Evolutionary conservation across 164 flowering plant genomes (phyloP).

Genomic region (Cinnamomum chago): DNA sequence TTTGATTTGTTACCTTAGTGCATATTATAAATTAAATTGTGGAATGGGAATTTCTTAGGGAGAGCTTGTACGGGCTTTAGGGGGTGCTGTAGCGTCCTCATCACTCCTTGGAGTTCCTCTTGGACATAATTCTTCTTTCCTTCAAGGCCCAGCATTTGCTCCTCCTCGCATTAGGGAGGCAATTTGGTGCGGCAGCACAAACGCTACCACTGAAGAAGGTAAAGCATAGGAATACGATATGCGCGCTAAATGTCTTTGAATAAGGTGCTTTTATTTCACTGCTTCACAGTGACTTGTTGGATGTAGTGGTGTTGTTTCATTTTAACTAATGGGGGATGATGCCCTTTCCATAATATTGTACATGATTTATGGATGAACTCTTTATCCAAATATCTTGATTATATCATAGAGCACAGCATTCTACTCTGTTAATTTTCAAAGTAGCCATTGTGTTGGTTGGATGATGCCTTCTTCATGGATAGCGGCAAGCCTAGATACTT

Average conservation of each 20-base stretch:
- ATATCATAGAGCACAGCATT: too few relatives aligned
- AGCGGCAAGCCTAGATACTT: too few relatives aligned
- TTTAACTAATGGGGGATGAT: too few relatives aligned
- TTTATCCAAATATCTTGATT: too few relatives aligned
- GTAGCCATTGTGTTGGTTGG: too few relatives aligned
- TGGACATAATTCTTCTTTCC: slow-evolving; percentile 96
- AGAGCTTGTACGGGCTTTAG: slow-evolving; percentile 84
- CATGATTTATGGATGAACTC: too few relatives aligned
- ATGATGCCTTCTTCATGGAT: too few relatives aligned
- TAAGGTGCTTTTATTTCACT: too few relatives aligned
- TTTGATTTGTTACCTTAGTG: background rate
- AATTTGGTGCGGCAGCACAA: slow-evolving; percentile 98
- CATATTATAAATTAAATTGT: background rate
- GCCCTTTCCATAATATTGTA: background rate
- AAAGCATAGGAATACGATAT: background rate
- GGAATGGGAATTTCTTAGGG: slow-evolving; percentile 41
- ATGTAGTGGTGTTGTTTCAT: too few relatives aligned
- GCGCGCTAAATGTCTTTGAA: too few relatives aligned
- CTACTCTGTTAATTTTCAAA: too few relatives aligned
- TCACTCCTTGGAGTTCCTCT: slow-evolving; percentile 93
- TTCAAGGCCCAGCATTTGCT: slow-evolving; percentile 98
- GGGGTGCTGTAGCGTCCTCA: slow-evolving; percentile 70
- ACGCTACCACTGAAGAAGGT: slow-evolving; percentile 93
- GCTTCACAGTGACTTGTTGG: too few relatives aligned
- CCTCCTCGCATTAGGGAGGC: slow-evolving; percentile 98